Evolutionary conservation across 257 asterid genomes (phyloP), one percentile per base, ranked within the genome.

Genomic region (Rhazya stricta): DNA sequence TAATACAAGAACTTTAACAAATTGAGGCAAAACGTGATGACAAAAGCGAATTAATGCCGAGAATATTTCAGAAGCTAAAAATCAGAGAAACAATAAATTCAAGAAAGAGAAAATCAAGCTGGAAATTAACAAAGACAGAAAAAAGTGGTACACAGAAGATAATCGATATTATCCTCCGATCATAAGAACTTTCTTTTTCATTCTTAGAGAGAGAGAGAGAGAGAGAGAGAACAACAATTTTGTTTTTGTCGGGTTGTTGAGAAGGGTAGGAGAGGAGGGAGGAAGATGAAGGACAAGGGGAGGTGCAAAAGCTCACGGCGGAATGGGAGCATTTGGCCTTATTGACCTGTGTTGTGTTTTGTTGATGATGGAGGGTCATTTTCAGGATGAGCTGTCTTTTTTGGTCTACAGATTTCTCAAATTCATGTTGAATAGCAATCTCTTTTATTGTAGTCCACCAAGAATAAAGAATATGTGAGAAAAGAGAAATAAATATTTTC

Each of bases 361-460:
- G 25, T 29, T 8, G 27, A 32, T 41, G 65, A 48, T 51, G 54
- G 77, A 45, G 29, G 51, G 78, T 75, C 78, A 27, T 75, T 75
- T 75, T 66, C 67, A 50, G 29, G 30, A 15, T 75, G 73, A 66
- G 78, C 73, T 75, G 73, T 16, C 69, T 36, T 51, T 65, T n/a
- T 57, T 75, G 4, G 16, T 53, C 2, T 53, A 3, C 29, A 51
- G 36, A 13, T 16, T 65, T 36, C 48, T 46, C 29, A 48, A 27
- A 15, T 71, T 29, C 50, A 50, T 18, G 45, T 39, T 25, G 27
- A 5, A 16, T 43, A 39, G 25, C 30, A n/a, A 11, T 39, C 8
- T 23, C 30, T 19, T 66, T 6, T 36, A 0, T 18, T 10, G 54
- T 3, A 15, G 21, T 4, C 19, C 54, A 48, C 4, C 19, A 48